Conservation (phyloP, 1,284 basidiomycete species). For the Melanopsichium pennsylvanicum region DNA sequence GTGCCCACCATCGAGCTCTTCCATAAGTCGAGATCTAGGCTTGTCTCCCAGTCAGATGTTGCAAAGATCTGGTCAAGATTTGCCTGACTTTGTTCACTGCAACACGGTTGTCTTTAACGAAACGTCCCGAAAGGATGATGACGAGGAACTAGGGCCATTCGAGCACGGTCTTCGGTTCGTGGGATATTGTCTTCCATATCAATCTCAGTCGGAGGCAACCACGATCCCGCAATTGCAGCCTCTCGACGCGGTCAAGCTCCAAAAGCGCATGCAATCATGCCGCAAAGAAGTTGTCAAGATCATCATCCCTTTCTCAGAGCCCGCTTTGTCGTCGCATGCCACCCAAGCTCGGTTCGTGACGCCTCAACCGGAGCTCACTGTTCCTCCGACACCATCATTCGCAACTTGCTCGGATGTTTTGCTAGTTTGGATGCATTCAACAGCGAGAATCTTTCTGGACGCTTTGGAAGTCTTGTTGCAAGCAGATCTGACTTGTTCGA, state of each 20-base stretch:
- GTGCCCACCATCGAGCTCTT: conserved; percentile 1
- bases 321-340: conserved; percentile 7
- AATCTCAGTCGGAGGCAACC: background rate
- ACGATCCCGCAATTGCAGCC: conserved; percentile 1
- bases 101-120: background rate
- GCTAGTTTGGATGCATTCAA: conserved; percentile 31
- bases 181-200: conserved; percentile 8
- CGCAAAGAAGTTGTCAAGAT: conserved; percentile 39
- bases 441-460: conserved; percentile 16
- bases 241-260: conserved; percentile 1
- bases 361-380: background rate
- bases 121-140: background rate
- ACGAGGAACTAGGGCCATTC: conserved; percentile 1
- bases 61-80: background rate
- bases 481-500: background rate
- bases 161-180: conserved; percentile 10
- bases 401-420: background rate
- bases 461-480: conserved; percentile 19
- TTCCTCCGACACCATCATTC: background rate
- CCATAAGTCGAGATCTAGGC: conserved; percentile 9
- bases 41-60: conserved; percentile 2
- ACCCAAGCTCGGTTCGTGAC: conserved; percentile 21
- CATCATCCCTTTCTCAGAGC: conserved; percentile 32
- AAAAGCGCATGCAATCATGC: conserved; percentile 5
- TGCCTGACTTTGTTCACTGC: conserved; percentile 11